These are phyloP conservation scores for Neurospora sp. DNA, from an alignment of 495 filamentous ascomycete genomes.

Conservation along the genomic window DNA sequence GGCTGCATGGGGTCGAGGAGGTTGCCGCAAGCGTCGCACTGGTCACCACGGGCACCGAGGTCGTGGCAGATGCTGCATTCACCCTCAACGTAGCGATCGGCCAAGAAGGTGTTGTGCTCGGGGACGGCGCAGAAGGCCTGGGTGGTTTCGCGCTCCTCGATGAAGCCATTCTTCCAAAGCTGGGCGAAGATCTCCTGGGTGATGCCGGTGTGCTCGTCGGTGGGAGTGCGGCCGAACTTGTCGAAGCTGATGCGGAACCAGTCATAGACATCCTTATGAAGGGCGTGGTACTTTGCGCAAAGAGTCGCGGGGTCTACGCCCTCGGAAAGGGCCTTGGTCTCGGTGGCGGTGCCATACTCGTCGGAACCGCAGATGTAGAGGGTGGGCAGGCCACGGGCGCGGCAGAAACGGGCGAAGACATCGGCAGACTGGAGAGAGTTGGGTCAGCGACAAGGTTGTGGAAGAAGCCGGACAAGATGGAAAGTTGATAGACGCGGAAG, in stretches of 20 bases:
- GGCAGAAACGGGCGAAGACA: conserved; percentile 55
- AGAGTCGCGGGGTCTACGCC: conserved; percentile 56
- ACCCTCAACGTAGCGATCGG: conserved; percentile 90
- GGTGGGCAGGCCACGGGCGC: conserved; percentile 55
- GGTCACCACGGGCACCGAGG: conserved; percentile 63
- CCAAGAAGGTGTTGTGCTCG: conserved; percentile 72
- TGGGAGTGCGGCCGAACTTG: conserved; percentile 74
- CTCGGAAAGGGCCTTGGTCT: conserved; percentile 65
- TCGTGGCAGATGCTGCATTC: conserved; percentile 66
- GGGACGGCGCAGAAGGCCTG: conserved; percentile 72
- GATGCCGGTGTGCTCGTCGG: conserved; percentile 70
- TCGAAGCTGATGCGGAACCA: conserved; percentile 79
- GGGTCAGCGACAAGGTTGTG: not conserved
- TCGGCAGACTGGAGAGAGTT: conserved; percentile 22
- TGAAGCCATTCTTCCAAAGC: conserved; percentile 66
- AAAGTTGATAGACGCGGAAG: not conserved
- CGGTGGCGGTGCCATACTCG: conserved; percentile 71
- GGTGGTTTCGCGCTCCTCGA: conserved; percentile 62
- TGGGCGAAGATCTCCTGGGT: conserved; percentile 76
- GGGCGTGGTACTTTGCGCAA: conserved; percentile 78
- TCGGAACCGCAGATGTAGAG: conserved; percentile 63
- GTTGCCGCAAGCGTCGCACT: conserved; percentile 77
- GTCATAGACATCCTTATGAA: conserved; percentile 77
- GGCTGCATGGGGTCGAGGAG: conserved; percentile 66
- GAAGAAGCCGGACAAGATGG: not conserved